Evolutionary conservation across 139 green algal genomes (phyloP), one percentile per base, ranked within the genome.

Genomic region (Medakamo hakoo): DNA sequence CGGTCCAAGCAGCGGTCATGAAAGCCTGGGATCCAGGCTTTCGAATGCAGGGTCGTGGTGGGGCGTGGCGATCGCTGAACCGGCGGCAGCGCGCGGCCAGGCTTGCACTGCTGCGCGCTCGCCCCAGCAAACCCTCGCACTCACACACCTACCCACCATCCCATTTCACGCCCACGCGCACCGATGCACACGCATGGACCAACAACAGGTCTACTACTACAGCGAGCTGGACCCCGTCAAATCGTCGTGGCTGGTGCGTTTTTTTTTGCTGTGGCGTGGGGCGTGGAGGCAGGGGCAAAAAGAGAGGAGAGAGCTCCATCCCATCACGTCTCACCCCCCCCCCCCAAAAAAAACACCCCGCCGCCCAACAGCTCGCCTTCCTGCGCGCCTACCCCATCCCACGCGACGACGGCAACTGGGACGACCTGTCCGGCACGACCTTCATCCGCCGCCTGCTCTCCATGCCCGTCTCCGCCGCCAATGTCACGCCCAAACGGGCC

Each of bases 351-450:
- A 30, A 4, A 27, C 49, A 48, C 27, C 4, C 27, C n/a, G 4
- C 16, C 14, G 0, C 59, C 29, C 28, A 2, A 9, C 21, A 57
- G 60, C 52, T 62, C 1, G 19, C 19, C 19, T 60, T 27, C 22
- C 3, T 49, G 55, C 16, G 0, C 24, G n/a, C 52, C 57, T 25
- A 25, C 9, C 24, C 64, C 24, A 56, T 28, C 22, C 30, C 30
- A 23, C 23, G 32, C 24, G 67, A 83, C 74, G 65, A 82, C 60
- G 85, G 85, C 27, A 70, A 57, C 56, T 92, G 85, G 85, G 82
- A 89, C 49, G 85, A 93, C 19, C 74, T 94, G 25, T 82, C 71
- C 62, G 86, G 86, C 0, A 86, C 94, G 60, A 75, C 79, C 1
- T 92, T 94, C 63, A 67, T 94, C 40, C 72, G 86, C 29, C 79